Evolutionary conservation across 75 land plant genomes (phyloP).

Genomic region (Picea sitchensis): DNA sequence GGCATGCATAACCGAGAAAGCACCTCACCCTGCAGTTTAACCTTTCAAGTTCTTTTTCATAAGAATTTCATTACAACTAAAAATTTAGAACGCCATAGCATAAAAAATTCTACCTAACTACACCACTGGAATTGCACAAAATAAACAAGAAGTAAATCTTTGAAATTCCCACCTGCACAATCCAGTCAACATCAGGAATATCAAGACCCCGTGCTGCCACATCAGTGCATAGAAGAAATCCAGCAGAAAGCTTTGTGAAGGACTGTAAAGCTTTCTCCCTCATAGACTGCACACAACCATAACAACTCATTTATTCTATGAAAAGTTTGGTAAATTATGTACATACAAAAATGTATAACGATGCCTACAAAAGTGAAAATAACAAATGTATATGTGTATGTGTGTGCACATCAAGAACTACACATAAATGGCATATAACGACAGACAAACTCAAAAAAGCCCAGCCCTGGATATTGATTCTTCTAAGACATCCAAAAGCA

Average conservation of each 20-base stretch:
- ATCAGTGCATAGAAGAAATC: constrained; percentile 88
- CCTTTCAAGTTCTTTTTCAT: not conserved
- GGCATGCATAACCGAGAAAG: not conserved
- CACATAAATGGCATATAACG: not conserved
- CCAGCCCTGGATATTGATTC: too few relatives aligned
- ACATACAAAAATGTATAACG: not conserved
- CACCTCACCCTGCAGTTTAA: not conserved
- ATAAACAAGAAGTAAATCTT: not conserved
- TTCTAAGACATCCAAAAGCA: too few relatives aligned
- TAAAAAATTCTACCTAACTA: too few relatives aligned
- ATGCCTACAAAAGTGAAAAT: not conserved
- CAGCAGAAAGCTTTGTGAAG: constrained; percentile 61
- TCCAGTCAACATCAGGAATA: constrained; percentile 91
- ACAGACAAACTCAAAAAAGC: not conserved
- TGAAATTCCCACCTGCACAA: constrained; percentile 54
- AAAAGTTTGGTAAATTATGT: not conserved
- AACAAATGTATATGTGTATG: too few relatives aligned
- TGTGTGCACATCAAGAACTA: not conserved
- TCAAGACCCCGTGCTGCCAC: constrained; percentile 96
- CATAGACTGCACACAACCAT: constrained; percentile 37
- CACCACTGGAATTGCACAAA: not conserved
- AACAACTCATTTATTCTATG: not conserved
- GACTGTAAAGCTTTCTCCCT: constrained; percentile 85
- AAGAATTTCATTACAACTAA: not conserved
- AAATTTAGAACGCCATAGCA: not conserved